Base-by-base conservation (phyloP, 2,329 filamentous ascomycete genomes). In the Ophiosphaerella herpotricha region DNA sequence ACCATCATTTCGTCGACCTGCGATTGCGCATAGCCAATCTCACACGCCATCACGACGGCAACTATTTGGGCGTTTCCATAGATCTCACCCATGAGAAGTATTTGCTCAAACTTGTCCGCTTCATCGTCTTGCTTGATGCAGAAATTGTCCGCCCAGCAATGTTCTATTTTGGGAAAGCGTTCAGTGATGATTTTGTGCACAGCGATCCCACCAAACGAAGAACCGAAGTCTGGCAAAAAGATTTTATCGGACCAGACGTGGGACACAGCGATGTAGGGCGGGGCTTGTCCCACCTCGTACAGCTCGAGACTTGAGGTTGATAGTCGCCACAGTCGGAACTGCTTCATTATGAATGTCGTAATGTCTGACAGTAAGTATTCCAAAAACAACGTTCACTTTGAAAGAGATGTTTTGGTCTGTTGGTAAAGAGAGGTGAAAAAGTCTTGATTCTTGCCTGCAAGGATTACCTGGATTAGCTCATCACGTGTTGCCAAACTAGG, bases 121-220 rank as follows among this genome's bases (percentile, higher is more conserved):
- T 32, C 39, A 12, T 42, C 39, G n/a, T 42, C 39, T 42, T 42
- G 39, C 14, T 33, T 42, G 29, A 42, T 42, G 29, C 39, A 42
- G 39, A 42, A 42, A 14, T 32, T 42, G 14, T 42, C 39, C 24
- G 32, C 32, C 39, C 39, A 42, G 29, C 39, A 42, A 13, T 42
- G 24, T 16, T 18, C 7, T 5, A 42, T 12, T n/a, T 24, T 2
- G 7, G 39, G 39, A 29, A 32, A 33, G 39, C 23, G 39, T 6
- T 42, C 39, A 9, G 24, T 16, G 3, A 42, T 33, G n/a, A 42
- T 8, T 32, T 32, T 42, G 9, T 14, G 39, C 11, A 42, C 18
- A 9, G 39, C 29, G n/a, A 14, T 18, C n/a, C 39, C 39, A 9
- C 39, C 39, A 33, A 42, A 42, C 9, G 39, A 42, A n/a, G 39